A percentile compares a stretch with the other conserved stretches of the same genome.
phyloP scores from a whole-genome alignment of 805 yeast species.

The Metschnikowia borealis region DNA sequence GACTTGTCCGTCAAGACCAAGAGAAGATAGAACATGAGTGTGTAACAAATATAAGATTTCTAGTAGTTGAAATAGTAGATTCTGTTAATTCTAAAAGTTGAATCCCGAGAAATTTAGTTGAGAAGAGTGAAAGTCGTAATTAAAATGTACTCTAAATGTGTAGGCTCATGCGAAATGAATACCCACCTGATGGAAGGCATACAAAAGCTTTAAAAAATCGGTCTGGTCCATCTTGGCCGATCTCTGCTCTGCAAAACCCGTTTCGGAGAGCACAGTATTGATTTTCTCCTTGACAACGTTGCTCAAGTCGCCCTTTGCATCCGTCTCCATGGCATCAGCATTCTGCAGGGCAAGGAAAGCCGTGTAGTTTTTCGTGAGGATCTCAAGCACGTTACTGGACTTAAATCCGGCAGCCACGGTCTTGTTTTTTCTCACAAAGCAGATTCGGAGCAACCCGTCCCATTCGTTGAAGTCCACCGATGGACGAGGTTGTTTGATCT shows the following conservation, averaged over 20 bases:
- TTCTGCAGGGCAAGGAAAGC: constrained; percentile 60
- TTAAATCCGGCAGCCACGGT: constrained; percentile 92
- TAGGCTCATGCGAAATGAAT: constrained; percentile 77
- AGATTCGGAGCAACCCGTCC: constrained; percentile 92
- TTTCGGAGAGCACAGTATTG: constrained; percentile 67
- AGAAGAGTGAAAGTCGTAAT: not conserved
- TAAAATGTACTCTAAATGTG: not conserved
- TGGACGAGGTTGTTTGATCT: constrained; percentile 91
- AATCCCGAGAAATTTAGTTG: too few species aligned
- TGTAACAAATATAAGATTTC: not conserved
- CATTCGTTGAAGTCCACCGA: constrained; percentile 89
- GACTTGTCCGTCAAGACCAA: constrained; percentile 47
- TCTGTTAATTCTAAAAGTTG: too few species aligned
- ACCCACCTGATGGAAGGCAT: constrained; percentile 95
- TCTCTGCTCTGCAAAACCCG: constrained; percentile 80
- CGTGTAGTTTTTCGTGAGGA: constrained; percentile 83
- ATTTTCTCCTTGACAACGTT: constrained; percentile 64
- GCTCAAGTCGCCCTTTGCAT: constrained; percentile 37
- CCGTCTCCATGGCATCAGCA: constrained; percentile 38
- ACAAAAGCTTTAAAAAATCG: constrained; percentile 79
- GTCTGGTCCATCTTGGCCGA: constrained; percentile 94
- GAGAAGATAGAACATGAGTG: constrained; percentile 40
- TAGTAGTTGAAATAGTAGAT: too few species aligned
- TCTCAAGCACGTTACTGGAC: constrained; percentile 70
- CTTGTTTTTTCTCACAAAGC: constrained; percentile 89